Percentiles rank a stretch among this genome's conserved stretches.
These are phyloP conservation scores for Alternaria longipes DNA, from an alignment of 2,329 filamentous ascomycete genomes.

Conservation along the genomic window DNA sequence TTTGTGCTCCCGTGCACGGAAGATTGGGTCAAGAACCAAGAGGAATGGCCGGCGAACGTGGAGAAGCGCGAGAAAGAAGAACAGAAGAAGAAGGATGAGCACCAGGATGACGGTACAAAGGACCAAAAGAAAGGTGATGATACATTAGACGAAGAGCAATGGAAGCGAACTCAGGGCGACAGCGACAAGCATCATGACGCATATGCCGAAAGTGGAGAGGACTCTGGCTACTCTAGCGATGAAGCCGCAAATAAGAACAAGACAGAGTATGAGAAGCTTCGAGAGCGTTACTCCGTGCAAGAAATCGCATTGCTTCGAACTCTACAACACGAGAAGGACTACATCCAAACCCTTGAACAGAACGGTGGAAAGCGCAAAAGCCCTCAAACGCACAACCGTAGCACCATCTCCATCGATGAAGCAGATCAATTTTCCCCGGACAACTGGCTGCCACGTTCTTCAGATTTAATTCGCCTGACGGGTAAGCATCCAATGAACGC, in stretches of 20 bases:
- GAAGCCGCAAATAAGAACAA: not conserved
- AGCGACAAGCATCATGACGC: not conserved
- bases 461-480: slow-evolving; percentile 60
- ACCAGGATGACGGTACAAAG: not conserved
- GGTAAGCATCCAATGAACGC: slow-evolving; percentile 65
- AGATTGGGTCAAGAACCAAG: not conserved
- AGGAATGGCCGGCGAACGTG: not conserved
- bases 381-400: slow-evolving; percentile 46
- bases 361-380: slow-evolving; percentile 56
- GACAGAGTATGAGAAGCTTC: slow-evolving; percentile 38
- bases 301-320: slow-evolving; percentile 52
- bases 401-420: slow-evolving; percentile 56
- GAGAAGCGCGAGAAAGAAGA: not conserved
- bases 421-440: slow-evolving; percentile 63
- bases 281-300: slow-evolving; percentile 52
- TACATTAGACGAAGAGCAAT: not conserved
- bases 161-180: not conserved
- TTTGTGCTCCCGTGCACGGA: not conserved
- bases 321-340: slow-evolving; percentile 57
- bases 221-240: not conserved
- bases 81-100: not conserved
- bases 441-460: slow-evolving; percentile 62
- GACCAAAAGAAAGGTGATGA: not conserved
- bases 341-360: slow-evolving; percentile 52
- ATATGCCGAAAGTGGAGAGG: not conserved